phyloP scores from a whole-genome alignment of 129 eudicot genomes.

The Deinandra increscens region DNA sequence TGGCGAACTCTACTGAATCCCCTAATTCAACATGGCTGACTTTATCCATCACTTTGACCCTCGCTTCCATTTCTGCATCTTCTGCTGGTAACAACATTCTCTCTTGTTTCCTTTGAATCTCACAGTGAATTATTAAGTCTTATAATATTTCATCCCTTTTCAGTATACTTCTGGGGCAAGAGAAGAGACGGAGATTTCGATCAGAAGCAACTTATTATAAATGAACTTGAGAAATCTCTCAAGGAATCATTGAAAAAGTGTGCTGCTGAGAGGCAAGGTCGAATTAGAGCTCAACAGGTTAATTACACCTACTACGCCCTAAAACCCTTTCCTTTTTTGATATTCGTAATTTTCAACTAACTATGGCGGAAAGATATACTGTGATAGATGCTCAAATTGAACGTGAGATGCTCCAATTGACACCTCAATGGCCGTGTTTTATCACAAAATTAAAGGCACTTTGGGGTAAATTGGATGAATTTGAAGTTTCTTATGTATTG shows the following conservation, averaged over 20 bases:
- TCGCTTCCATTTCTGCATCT: conserved; percentile 47
- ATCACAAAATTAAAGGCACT: background rate
- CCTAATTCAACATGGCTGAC: conserved; percentile 56
- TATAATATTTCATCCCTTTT: background rate
- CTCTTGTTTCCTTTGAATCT: background rate
- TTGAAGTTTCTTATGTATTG: background rate
- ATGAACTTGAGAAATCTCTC: conserved; percentile 56
- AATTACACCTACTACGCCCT: conserved; percentile 22
- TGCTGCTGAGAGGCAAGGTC: conserved; percentile 94
- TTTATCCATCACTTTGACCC: conserved; percentile 46
- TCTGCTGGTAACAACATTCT: conserved; percentile 19
- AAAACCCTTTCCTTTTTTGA: background rate
- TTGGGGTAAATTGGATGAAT: background rate
- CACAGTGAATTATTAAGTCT: background rate
- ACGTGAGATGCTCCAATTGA: no score
- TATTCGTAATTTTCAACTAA: background rate
- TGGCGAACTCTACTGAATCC: conserved; percentile 31
- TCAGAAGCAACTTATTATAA: conserved; percentile 26
- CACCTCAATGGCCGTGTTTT: no score
- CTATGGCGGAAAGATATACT: no score
- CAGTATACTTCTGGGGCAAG: conserved; percentile 52
- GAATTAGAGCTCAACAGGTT: conserved; percentile 95
- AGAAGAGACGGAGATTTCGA: conserved; percentile 36
- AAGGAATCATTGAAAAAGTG: conserved; percentile 50
- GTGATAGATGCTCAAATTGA: no score